phyloP scores from a whole-genome alignment of 768 basidiomycete genomes.

The Cystobasidium ongulense region DNA sequence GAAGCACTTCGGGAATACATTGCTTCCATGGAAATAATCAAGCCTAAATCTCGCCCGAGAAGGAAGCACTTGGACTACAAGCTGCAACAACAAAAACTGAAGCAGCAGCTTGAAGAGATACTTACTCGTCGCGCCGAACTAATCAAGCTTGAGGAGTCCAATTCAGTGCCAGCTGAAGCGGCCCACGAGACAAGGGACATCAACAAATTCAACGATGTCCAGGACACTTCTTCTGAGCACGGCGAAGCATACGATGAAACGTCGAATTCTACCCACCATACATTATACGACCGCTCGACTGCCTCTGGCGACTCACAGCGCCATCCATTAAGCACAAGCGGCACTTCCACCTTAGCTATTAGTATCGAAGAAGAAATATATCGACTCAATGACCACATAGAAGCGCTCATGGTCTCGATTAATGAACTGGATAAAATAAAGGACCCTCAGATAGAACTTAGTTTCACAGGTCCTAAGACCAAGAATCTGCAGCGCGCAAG shows the following conservation, averaged over 20 bases:
- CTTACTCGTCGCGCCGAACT: neutral
- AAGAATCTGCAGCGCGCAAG: neutral
- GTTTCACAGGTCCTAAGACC: neutral
- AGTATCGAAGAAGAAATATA: neutral
- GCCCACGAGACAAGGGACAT: too few relatives aligned
- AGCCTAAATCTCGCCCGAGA: neutral
- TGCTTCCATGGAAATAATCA: neutral
- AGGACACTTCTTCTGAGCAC: too few relatives aligned
- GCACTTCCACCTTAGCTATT: neutral
- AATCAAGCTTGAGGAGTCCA: neutral
- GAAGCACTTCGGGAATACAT: neutral
- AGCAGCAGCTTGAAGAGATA: neutral
- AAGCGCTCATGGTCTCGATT: neutral
- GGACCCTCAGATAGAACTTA: slow-evolving; percentile 4
- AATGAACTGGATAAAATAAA: neutral
- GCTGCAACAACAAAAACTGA: neutral
- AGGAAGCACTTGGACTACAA: neutral
- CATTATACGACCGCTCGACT: too few relatives aligned
- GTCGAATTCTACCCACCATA: too few relatives aligned
- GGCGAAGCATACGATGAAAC: too few relatives aligned
- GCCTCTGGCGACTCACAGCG: neutral
- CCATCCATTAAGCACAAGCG: neutral
- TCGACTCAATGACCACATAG: neutral
- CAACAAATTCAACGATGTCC: too few relatives aligned
- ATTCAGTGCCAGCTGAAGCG: neutral